Conservation (phyloP, 202 grass and related monocot species). For the Dendrocalamus latiflorus region DNA sequence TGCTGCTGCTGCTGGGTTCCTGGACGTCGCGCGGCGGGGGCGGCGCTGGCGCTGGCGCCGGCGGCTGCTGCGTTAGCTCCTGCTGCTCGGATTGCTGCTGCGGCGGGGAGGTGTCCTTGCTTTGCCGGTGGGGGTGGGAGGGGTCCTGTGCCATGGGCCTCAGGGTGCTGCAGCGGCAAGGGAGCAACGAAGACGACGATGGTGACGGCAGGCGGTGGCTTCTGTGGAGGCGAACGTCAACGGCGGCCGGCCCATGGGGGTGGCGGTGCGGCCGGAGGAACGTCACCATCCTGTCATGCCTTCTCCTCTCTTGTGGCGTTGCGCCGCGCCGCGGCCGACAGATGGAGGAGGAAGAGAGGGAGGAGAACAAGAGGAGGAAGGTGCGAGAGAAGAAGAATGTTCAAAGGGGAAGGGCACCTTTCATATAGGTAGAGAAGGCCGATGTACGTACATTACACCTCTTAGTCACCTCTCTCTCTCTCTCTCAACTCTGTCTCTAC, state of each 20-base stretch:
- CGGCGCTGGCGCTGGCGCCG: not conserved
- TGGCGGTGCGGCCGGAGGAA: constrained; percentile 51
- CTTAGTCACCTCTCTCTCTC: not conserved
- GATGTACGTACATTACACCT: constrained; percentile 1
- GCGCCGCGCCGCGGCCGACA: constrained; percentile 27
- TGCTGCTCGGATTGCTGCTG: not conserved
- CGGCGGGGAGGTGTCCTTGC: constrained; percentile 11
- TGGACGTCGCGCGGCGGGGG: not conserved
- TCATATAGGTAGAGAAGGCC: constrained; percentile 35
- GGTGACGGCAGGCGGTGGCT: not conserved
- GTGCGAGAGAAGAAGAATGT: constrained; percentile 11
- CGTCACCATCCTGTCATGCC: constrained; percentile 74
- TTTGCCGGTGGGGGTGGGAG: constrained; percentile 38
- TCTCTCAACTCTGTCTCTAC: too few relatives aligned
- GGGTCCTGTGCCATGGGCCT: constrained; percentile 58
- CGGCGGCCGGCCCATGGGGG: constrained; percentile 47
- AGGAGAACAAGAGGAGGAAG: not conserved
- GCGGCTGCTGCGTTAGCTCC: not conserved
- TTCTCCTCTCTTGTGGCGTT: constrained; percentile 25
- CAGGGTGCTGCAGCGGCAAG: not conserved
- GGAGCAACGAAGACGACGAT: not conserved
- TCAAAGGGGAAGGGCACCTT: constrained; percentile 15
- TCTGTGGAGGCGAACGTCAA: constrained; percentile 26
- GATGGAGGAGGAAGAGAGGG: not conserved
- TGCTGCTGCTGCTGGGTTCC: constrained; percentile 9